These are phyloP conservation scores for Globisporangium parvum DNA, from an alignment of 352 stramenopile genomes.

Conservation along the genomic window DNA sequence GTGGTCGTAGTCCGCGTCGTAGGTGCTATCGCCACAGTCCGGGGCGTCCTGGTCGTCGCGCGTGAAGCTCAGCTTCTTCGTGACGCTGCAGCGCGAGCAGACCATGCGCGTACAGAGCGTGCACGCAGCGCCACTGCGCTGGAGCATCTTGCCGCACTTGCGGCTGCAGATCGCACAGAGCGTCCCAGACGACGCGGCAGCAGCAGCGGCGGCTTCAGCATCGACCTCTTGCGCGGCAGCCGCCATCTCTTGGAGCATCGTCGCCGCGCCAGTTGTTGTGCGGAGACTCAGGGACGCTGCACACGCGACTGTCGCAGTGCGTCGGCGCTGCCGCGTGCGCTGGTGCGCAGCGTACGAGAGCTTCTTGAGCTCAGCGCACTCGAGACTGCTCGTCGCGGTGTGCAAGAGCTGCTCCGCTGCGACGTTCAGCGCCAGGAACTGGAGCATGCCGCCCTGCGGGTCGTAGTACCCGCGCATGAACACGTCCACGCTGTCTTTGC, in stretches of 20 bases:
- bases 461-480: conserved; percentile 26
- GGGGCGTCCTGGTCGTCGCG: conserved; percentile 6
- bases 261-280: conserved; percentile 3
- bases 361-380: conserved; percentile 73
- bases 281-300: conserved; percentile 10
- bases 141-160: conserved; percentile 18
- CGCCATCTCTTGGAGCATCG: conserved; percentile 22
- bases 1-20: conserved; percentile 17
- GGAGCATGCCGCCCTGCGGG: conserved; percentile 38
- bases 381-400: conserved; percentile 29
- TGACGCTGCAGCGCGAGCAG: conserved; percentile 35
- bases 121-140: conserved; percentile 21
- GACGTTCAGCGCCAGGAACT: conserved; percentile 37
- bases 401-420: conserved; percentile 39
- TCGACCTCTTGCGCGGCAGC: conserved; percentile 16
- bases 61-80: conserved; percentile 45
- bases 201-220: conserved; percentile 1
- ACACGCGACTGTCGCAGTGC: conserved; percentile 9
- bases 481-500: conserved; percentile 6
- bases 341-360: conserved; percentile 28
- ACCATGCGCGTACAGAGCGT: conserved; percentile 30
- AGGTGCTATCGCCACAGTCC: conserved; percentile 32
- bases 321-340: conserved; percentile 17
- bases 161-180: conserved; percentile 12
- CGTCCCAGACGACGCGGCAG: not conserved